Conservation (phyloP, 148 eudicot genomes). For the Amaranthus palmeri region DNA sequence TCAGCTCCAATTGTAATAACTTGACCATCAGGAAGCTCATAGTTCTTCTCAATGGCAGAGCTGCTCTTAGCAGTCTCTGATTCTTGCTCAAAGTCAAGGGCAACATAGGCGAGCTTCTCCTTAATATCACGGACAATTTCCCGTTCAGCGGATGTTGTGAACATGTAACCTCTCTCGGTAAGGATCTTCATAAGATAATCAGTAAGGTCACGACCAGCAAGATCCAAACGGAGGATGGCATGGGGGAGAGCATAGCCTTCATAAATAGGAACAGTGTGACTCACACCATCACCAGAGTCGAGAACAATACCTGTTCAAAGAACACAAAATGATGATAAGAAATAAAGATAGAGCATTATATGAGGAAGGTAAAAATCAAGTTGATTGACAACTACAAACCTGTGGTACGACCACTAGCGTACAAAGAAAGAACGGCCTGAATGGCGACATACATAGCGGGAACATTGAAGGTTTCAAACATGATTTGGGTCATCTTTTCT, state of each 20-base stretch:
- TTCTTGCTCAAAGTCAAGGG: slow-evolving; percentile 22
- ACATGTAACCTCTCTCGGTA: slow-evolving; percentile 26
- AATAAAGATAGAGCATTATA: too few relatives aligned
- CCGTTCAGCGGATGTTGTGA: slow-evolving; percentile 25
- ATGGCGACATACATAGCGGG: too few relatives aligned
- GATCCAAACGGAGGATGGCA: too few relatives aligned
- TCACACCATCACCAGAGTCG: too few relatives aligned
- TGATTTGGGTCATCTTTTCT: too few relatives aligned
- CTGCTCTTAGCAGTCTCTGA: slow-evolving; percentile 15
- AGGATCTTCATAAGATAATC: slow-evolving; percentile 30
- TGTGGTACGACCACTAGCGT: too few relatives aligned
- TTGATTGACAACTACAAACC: too few relatives aligned
- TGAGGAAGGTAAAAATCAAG: not conserved
- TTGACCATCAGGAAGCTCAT: slow-evolving; percentile 25
- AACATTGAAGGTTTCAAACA: too few relatives aligned
- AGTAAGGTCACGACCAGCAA: slow-evolving; percentile 18
- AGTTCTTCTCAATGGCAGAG: slow-evolving; percentile 24
- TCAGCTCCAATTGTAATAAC: slow-evolving; percentile 20
- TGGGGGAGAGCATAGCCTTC: too few relatives aligned
- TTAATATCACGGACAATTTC: slow-evolving; percentile 28
- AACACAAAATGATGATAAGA: too few relatives aligned
- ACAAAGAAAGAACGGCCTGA: not conserved
- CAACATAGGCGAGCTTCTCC: slow-evolving; percentile 24
- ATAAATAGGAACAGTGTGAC: too few relatives aligned
- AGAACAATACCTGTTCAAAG: too few relatives aligned